Percentiles rank a stretch among this genome's conserved stretches.
phyloP scores from a whole-genome alignment of 2,329 filamentous ascomycete species.

The Thelonectria blattea region DNA sequence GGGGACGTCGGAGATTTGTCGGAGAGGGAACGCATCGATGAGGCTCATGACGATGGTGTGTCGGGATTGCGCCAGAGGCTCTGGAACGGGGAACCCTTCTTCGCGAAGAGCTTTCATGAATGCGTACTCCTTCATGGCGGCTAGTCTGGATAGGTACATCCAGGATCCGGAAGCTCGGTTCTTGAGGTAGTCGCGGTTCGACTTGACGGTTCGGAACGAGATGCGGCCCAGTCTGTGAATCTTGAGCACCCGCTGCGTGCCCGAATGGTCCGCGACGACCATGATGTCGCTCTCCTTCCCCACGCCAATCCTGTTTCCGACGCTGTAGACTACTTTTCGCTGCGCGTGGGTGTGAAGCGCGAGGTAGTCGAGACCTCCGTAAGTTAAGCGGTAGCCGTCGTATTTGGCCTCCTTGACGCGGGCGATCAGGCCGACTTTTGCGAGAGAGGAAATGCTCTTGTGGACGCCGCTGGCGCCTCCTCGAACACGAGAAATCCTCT shows the following conservation, averaged over 20 bases:
- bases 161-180: conserved; percentile 82
- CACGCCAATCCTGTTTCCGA: conserved; percentile 92
- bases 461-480: conserved; percentile 81
- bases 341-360: conserved; percentile 88
- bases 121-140: conserved; percentile 91
- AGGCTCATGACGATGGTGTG: conserved; percentile 97
- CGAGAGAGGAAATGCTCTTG: conserved; percentile 85
- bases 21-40: conserved; percentile 88
- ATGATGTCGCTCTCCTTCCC: conserved; percentile 98
- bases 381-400: conserved; percentile 95
- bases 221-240: conserved; percentile 95
- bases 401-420: conserved; percentile 96
- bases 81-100: conserved; percentile 88
- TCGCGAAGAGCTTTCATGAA: conserved; percentile 89
- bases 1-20: conserved; percentile 84
- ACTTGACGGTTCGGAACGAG: conserved; percentile 94
- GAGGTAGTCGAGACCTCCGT: conserved; percentile 97
- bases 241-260: conserved; percentile 84
- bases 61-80: conserved; percentile 85
- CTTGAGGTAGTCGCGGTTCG: conserved; percentile 92
- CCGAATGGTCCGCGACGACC: conserved; percentile 82
- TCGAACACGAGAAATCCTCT: conserved; percentile 80
- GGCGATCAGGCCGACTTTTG: conserved; percentile 90
- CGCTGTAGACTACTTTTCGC: conserved; percentile 81
- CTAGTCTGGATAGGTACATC: conserved; percentile 97